Conservation (phyloP, 805 yeast genomes). For the Candida qinlingensis region DNA sequence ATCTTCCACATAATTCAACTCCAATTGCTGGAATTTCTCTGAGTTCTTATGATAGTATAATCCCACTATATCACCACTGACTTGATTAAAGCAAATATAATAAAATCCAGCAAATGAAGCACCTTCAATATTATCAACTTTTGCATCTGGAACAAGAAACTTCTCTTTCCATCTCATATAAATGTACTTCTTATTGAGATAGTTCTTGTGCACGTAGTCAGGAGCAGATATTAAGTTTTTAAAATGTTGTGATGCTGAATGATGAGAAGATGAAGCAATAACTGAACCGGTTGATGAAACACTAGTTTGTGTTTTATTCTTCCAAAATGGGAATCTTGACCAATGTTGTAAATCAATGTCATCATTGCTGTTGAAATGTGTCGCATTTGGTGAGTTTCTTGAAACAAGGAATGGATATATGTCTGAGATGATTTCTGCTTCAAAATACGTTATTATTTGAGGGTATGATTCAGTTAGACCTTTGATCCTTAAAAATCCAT, state of each 20-base stretch:
- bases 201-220: constrained; percentile 25
- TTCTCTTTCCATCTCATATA: constrained; percentile 96
- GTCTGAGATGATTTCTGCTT: constrained; percentile 57
- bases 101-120: constrained; percentile 94
- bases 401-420: constrained; percentile 39
- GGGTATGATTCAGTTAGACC: constrained; percentile 66
- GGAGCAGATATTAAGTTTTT: constrained; percentile 13
- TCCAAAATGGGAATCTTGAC: constrained; percentile 51
- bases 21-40: constrained; percentile 72
- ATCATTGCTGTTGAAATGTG: constrained; percentile 53
- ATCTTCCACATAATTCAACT: constrained; percentile 30
- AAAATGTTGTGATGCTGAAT: constrained; percentile 1
- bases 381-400: constrained; percentile 1
- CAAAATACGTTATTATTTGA: constrained; percentile 70
- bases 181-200: constrained; percentile 41
- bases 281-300: not conserved
- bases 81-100: constrained; percentile 76
- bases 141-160: constrained; percentile 77
- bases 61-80: constrained; percentile 72
- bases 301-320: constrained; percentile 16
- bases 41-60: constrained; percentile 77
- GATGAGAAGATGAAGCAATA: not conserved
- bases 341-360: constrained; percentile 62
- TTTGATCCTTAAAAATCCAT: constrained; percentile 64
- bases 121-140: constrained; percentile 43